Base-by-base conservation (phyloP, 1,284 basidiomycete species). In the Ganoderma lucidum region DNA sequence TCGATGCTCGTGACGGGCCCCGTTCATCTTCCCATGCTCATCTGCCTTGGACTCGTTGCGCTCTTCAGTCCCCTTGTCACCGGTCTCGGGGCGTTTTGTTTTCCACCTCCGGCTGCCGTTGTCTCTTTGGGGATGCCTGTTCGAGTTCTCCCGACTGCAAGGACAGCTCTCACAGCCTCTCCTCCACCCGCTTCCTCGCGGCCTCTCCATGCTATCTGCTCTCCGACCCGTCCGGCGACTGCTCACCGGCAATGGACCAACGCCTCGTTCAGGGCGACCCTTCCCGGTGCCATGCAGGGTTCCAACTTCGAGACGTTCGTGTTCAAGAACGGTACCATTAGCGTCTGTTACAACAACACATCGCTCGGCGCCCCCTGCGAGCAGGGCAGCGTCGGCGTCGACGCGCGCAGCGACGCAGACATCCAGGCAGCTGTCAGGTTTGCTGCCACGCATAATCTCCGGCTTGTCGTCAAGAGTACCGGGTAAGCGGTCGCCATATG, bases 391-490 rank as follows among this genome's bases (percentile, higher is more conserved):
- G 80, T 82, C 19, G 83, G 83, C 0, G 83, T 86, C 5, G 84
- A 86, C 62, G 83, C 81, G 1, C 78, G 80, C 6, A 75, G 68
- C 0, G 75, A 77, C 6, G 69, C 55, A 30, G 83, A 84, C 68
- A 72, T 87, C 5, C 80, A 84, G 70, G 81, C 79, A 30, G 83
- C 83, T 6, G 80, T 85, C 28, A 75, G 75, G 30, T 85, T 86
- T 72, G 83, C 82, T 0, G 78, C 69, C 6, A 67, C 78, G 37
- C 76, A 84, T 66, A 82, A 83, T 69, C 74, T 87, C 28, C 81
- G 81, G 4, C 68, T 86, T 1, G 83, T 83, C 1, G 77, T 87
- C 23, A 87, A 86, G 75, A 85, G 84, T 66, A 86, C 85, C 1
- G 84, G 85, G 80, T 82, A 70, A 60, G 79, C 70, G 23, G 44